Evolutionary conservation across 2,329 filamentous ascomycete species (phyloP).

Genomic region (Davidsoniella eucalypti): DNA sequence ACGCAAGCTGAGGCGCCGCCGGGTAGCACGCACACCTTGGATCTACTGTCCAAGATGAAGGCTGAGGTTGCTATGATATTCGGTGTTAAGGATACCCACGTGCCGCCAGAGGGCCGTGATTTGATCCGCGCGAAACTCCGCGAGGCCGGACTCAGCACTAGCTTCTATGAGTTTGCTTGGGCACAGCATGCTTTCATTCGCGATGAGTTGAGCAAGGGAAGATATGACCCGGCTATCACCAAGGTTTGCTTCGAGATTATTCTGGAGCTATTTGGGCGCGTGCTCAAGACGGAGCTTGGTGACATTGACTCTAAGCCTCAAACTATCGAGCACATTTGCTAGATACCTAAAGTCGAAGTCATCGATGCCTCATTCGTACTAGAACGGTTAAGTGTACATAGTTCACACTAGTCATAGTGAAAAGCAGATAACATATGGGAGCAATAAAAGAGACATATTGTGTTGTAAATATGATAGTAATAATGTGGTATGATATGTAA

Average conservation of each 20-base stretch:
- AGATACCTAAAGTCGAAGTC: conserved; percentile 11
- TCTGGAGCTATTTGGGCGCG: conserved; percentile 67
- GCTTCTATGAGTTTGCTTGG: conserved; percentile 82
- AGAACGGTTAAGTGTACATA: not conserved
- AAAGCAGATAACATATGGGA: not conserved
- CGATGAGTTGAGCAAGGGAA: conserved; percentile 83
- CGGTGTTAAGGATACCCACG: conserved; percentile 79
- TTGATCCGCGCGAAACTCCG: conserved; percentile 69
- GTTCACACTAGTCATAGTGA: not conserved
- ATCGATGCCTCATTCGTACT: not conserved
- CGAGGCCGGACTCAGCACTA: conserved; percentile 56
- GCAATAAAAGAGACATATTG: not conserved
- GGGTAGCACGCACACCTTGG: conserved; percentile 33
- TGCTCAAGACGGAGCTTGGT: conserved; percentile 65
- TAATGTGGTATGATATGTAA: conserved; percentile 13
- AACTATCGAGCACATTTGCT: conserved; percentile 60
- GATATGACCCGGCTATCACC: conserved; percentile 74
- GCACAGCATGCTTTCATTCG: conserved; percentile 91
- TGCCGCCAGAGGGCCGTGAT: conserved; percentile 67
- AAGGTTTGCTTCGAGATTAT: conserved; percentile 86
- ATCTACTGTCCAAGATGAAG: conserved; percentile 46
- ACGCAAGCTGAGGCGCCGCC: conserved; percentile 21
- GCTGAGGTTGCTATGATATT: conserved; percentile 81
- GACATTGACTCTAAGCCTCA: conserved; percentile 41
- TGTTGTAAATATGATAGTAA: not conserved